These are phyloP conservation scores for Eimeria praecox DNA, from an alignment of 169 alveolate genomes.

Conservation along the genomic window DNA sequence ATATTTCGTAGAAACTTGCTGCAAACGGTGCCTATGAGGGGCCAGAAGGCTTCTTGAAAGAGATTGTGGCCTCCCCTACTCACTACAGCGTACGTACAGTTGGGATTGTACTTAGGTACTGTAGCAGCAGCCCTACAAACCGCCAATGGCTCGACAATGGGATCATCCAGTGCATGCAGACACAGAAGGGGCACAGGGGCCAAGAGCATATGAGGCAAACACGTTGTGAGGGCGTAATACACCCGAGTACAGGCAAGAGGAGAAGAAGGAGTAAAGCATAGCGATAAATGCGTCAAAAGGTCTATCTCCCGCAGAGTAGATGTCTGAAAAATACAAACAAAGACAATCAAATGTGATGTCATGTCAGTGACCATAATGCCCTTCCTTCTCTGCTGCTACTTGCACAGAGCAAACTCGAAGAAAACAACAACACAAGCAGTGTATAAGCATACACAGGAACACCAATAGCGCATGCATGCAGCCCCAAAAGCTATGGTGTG, in stretches of 20 bases:
- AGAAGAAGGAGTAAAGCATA: conserved; percentile 10
- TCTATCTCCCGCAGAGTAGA: conserved; percentile 38
- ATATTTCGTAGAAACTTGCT: neutral
- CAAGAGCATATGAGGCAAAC: conserved; percentile 43
- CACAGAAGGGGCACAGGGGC: conserved; percentile 58
- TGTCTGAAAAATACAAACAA: conserved; percentile 10
- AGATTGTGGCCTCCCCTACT: conserved; percentile 41
- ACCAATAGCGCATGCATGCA: neutral
- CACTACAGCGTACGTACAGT: conserved; percentile 49
- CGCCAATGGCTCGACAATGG: conserved; percentile 12
- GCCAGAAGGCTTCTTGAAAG: conserved; percentile 14
- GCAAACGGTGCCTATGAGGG: neutral
- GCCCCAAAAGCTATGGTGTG: too few species aligned
- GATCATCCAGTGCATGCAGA: conserved; percentile 69
- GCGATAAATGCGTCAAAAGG: conserved; percentile 35
- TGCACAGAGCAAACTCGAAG: too few species aligned
- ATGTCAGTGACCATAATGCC: too few species aligned
- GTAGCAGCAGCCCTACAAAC: conserved; percentile 51
- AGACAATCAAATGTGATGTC: neutral
- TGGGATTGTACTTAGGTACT: conserved; percentile 44
- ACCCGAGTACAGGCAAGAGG: conserved; percentile 39
- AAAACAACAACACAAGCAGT: too few species aligned
- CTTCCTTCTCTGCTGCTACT: too few species aligned
- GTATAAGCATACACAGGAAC: too few species aligned
- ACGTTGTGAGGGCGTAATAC: conserved; percentile 20